Evolutionary conservation across 495 filamentous ascomycete genomes (phyloP).

Genomic region (Penicillium bialowiezense): DNA sequence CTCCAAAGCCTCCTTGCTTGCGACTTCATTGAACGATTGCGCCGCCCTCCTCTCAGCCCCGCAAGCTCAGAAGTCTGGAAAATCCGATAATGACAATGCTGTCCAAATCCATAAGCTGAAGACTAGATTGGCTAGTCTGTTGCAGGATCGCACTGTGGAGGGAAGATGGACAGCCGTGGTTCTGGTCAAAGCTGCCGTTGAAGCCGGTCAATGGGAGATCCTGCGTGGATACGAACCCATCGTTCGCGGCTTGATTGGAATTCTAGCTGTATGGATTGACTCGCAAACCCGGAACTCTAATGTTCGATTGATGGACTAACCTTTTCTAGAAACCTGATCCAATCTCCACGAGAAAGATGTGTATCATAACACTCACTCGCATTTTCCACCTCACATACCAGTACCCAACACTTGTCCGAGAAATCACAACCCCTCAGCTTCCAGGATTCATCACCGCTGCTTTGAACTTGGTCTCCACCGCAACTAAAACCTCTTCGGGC

Average conservation of each 20-base stretch:
- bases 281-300: not conserved
- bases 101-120: constrained; percentile 73
- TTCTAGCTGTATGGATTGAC: constrained; percentile 60
- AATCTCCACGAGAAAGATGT: constrained; percentile 66
- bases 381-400: constrained; percentile 79
- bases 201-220: constrained; percentile 76
- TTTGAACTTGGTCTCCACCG: constrained; percentile 59
- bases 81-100: constrained; percentile 56
- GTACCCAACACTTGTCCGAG: constrained; percentile 77
- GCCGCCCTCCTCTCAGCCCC: constrained; percentile 54
- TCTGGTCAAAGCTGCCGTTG: constrained; percentile 75
- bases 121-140: constrained; percentile 69
- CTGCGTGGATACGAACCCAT: constrained; percentile 67
- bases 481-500: constrained; percentile 32
- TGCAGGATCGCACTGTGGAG: constrained; percentile 67
- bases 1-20: constrained; percentile 56
- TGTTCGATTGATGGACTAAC: constrained; percentile 4
- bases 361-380: constrained; percentile 70
- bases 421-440: constrained; percentile 81
- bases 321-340: constrained; percentile 65
- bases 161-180: constrained; percentile 74
- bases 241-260: constrained; percentile 66
- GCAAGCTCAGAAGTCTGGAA: constrained; percentile 43
- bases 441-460: constrained; percentile 70
- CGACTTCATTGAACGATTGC: constrained; percentile 60